phyloP scores from a whole-genome alignment of 768 basidiomycete genomes.

The Trametes punicea region DNA sequence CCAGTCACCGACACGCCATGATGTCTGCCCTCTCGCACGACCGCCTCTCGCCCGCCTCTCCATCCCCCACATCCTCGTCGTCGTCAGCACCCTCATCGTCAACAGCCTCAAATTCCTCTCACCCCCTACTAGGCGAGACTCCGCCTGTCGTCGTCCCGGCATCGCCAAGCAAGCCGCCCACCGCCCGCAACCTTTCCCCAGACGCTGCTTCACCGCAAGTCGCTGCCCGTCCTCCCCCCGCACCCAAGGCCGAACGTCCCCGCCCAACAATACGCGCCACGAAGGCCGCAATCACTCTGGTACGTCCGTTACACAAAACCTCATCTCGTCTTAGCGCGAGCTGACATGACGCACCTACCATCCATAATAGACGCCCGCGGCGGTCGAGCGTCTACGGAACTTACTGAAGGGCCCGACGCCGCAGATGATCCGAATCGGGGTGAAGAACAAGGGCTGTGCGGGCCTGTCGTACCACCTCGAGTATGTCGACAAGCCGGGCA shows the following conservation, averaged over 20 bases:
- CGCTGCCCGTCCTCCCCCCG: constrained; percentile 67
- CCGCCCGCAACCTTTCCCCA: constrained; percentile 38
- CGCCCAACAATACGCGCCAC: constrained; percentile 64
- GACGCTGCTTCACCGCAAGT: constrained; percentile 69
- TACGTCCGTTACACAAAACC: constrained; percentile 30
- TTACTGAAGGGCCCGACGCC: constrained; percentile 82
- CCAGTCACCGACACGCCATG: constrained; percentile 55
- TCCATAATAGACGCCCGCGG: constrained; percentile 84
- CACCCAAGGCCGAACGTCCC: constrained; percentile 60
- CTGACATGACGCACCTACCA: neutral
- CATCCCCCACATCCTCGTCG: constrained; percentile 21
- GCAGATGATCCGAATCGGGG: constrained; percentile 90
- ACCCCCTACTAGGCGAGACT: constrained; percentile 38
- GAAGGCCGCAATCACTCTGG: constrained; percentile 77
- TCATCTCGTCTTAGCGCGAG: neutral
- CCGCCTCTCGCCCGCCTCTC: constrained; percentile 26
- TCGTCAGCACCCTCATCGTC: neutral
- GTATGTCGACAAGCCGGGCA: constrained; percentile 85
- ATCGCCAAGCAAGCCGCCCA: constrained; percentile 22
- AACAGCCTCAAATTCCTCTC: constrained; percentile 9
- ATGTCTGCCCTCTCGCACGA: constrained; percentile 59
- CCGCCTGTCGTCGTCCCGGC: constrained; percentile 53
- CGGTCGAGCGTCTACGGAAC: constrained; percentile 67
- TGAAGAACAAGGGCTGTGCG: constrained; percentile 97
- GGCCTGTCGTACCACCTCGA: constrained; percentile 90